A percentile compares a stretch with the other conserved stretches of the same genome.
Evolutionary conservation across 305 asterid species (phyloP).

Genomic region (Fraxinus floribunda): DNA sequence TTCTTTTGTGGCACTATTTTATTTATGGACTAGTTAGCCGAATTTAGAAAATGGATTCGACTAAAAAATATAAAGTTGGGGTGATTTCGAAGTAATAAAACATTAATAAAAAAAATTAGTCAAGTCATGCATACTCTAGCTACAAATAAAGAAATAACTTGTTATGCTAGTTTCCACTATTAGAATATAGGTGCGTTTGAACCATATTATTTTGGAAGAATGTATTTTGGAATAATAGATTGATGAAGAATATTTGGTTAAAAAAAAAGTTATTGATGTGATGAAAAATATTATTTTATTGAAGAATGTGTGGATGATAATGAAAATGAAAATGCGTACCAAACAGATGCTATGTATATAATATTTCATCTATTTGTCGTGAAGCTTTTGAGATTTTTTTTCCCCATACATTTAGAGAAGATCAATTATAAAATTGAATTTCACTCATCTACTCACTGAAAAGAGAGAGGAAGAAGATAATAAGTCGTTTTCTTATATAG

Average conservation of each 20-base stretch:
- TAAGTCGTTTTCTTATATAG: neutral
- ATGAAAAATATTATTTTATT: too few relatives aligned
- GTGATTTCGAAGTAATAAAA: neutral
- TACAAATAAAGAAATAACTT: neutral
- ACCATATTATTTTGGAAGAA: too few relatives aligned
- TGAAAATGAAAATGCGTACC: too few relatives aligned
- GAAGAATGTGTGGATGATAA: too few relatives aligned
- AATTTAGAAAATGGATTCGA: neutral
- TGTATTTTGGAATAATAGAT: too few relatives aligned
- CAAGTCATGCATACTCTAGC: neutral
- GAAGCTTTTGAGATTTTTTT: too few relatives aligned
- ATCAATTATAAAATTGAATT: too few relatives aligned
- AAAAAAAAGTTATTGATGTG: too few relatives aligned
- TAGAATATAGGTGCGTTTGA: too few relatives aligned
- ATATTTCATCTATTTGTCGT: neutral
- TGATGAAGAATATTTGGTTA: too few relatives aligned
- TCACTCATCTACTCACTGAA: neutral
- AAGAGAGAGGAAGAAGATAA: neutral
- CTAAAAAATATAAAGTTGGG: neutral
- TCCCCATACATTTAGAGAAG: neutral
- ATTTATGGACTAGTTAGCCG: neutral
- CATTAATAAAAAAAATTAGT: neutral
- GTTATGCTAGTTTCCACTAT: neutral
- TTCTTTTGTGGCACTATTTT: neutral
- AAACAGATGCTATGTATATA: neutral